Percentiles rank a stretch among this genome's conserved stretches.
Conservation (phyloP, 2,329 filamentous ascomycete genomes). For the Epichloe elymi region DNA sequence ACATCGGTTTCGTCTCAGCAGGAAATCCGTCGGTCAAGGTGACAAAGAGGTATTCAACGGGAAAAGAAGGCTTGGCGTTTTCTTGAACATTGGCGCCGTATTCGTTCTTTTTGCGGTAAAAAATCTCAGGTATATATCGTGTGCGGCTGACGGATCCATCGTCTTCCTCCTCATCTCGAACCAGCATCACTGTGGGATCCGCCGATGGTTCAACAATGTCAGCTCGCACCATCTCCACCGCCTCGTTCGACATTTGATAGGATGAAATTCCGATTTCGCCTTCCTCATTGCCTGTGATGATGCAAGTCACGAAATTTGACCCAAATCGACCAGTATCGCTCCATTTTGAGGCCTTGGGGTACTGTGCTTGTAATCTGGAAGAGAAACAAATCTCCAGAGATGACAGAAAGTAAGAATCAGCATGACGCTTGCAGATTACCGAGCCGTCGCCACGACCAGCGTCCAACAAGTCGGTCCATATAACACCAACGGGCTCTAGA, state of each 20-base stretch:
- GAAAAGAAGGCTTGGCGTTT: conserved; percentile 92
- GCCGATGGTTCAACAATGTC: conserved; percentile 92
- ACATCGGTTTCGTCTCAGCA: conserved; percentile 61
- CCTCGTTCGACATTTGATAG: conserved; percentile 90
- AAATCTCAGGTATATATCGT: conserved; percentile 93
- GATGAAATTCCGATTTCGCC: conserved; percentile 80
- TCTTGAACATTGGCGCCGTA: conserved; percentile 94
- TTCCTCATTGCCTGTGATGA: conserved; percentile 83
- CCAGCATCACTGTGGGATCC: conserved; percentile 86
- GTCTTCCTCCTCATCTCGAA: conserved; percentile 82
- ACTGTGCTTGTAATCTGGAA: conserved; percentile 71
- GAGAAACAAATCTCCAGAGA: conserved; percentile 88
- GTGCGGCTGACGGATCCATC: conserved; percentile 54
- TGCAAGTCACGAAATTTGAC: conserved; percentile 93
- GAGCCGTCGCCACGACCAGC: conserved; percentile 69
- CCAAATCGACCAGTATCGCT: conserved; percentile 89
- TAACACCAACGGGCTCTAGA: conserved; percentile 77
- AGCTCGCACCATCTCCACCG: conserved; percentile 91
- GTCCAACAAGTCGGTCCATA: conserved; percentile 87
- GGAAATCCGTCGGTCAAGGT: conserved; percentile 96
- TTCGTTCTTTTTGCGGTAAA: conserved; percentile 94
- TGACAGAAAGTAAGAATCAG: conserved; percentile 87
- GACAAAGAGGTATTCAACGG: conserved; percentile 90
- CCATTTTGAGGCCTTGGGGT: conserved; percentile 90
- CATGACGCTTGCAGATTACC: conserved; percentile 88